Conservation (phyloP, 768 basidiomycete species). For the Daedaleopsis sinensis region DNA sequence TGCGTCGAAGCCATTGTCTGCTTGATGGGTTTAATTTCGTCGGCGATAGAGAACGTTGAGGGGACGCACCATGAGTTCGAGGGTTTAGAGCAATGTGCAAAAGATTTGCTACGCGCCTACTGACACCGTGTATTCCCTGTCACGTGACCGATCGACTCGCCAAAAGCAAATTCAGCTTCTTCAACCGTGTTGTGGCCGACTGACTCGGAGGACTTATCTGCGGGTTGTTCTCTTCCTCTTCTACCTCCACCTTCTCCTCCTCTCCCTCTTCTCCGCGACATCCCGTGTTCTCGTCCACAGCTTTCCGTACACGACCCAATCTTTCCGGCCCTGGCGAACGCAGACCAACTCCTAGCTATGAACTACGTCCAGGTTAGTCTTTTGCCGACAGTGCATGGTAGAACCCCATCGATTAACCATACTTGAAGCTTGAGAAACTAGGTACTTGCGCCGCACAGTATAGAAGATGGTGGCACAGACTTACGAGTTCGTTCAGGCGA, state of each 20-base stretch:
- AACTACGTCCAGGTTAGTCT: conserved; percentile 60
- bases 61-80: conserved; percentile 6
- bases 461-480: background rate
- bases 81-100: conserved; percentile 15
- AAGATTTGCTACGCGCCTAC: conserved; percentile 19
- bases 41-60: background rate
- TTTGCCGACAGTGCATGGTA: too few species aligned
- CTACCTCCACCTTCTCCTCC: background rate
- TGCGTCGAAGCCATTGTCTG: conserved; percentile 26
- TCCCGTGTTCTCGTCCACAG: background rate
- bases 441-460: conserved; percentile 34
- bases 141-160: conserved; percentile 6
- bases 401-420: background rate
- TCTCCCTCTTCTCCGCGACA: conserved; percentile 1
- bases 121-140: background rate
- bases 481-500: conserved; percentile 53
- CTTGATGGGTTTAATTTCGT: background rate
- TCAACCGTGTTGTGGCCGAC: too few species aligned
- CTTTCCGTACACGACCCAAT: background rate
- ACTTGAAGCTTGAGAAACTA: conserved; percentile 80
- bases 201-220: too few species aligned
- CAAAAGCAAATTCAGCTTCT: background rate
- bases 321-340: background rate
- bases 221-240: background rate
- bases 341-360: conserved; percentile 35